Evolutionary conservation across 2,329 filamentous ascomycete species (phyloP), one percentile per base, ranked within the genome.

Genomic region (Camillea tinctor): DNA sequence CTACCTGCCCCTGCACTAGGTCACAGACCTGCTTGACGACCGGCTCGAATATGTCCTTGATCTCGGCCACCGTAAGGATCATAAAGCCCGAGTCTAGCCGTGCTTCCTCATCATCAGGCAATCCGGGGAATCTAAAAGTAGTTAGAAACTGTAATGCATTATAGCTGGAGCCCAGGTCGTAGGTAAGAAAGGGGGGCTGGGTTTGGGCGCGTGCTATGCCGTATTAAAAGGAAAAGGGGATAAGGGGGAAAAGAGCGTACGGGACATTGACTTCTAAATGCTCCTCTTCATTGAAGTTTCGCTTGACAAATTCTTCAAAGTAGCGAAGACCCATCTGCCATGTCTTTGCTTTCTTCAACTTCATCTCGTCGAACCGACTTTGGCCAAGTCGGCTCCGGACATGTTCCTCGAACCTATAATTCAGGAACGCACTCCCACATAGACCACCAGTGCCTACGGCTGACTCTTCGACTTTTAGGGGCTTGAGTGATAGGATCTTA

Each of bases 231-330:
- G n/a, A n/a, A n/a, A n/a, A n/a, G n/a, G n/a, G n/a, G n/a, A n/a
- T n/a, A n/a, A n/a, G n/a, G n/a, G n/a, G n/a, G n/a, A n/a, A n/a
- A n/a, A n/a, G n/a, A n/a, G n/a, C 83, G 65, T 75, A 86, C 83
- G 90, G 90, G 3, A 93, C 84, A 60, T 92, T 92, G 60, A 93
- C 85, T 71, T 93, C 90, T 54, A 87, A 82, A 64, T 90, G 85
- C 69, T 92, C 90, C 52, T 92, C 89, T 68, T 91, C 88, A 71
- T 91, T 89, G 71, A 93, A 94, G 69, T 92, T 93, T 15, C 91
- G 84, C 76, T 94, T 94, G 15, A 94, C 90, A 71, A 92, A 93
- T 71, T 93, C 90, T 69, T 94, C 91, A 73, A 92, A 94, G 70
- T 92, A 93, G 58, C 86, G 84, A 55, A 93, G 78, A 1, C 88